Conservation (phyloP, 2,329 filamentous ascomycete species). For the Exophiala bonariae region DNA sequence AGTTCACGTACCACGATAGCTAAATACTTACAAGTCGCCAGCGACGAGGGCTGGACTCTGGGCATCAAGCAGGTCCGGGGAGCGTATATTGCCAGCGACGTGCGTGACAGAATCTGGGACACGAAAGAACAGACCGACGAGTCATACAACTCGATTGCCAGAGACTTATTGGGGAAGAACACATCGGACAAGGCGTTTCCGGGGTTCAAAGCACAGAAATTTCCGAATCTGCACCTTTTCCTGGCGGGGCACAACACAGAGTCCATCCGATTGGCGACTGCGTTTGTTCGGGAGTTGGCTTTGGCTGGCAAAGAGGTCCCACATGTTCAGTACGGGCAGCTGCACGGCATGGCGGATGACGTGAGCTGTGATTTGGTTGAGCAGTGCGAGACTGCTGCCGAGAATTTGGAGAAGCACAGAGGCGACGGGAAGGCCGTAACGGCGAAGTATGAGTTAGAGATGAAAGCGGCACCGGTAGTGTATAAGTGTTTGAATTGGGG, state of each 20-base stretch:
- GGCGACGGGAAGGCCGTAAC: background rate
- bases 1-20: slow-evolving; percentile 45
- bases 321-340: slow-evolving; percentile 66
- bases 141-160: slow-evolving; percentile 58
- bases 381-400: background rate
- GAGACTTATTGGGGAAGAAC: slow-evolving; percentile 51
- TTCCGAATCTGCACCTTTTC: slow-evolving; percentile 47
- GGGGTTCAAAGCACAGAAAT: slow-evolving; percentile 32
- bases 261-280: slow-evolving; percentile 53
- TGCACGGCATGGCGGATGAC: slow-evolving; percentile 95
- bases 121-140: slow-evolving; percentile 49
- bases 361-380: slow-evolving; percentile 61
- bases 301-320: slow-evolving; percentile 45
- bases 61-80: slow-evolving; percentile 55
- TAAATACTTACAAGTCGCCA: slow-evolving; percentile 45
- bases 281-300: slow-evolving; percentile 46
- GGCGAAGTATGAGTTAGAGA: background rate
- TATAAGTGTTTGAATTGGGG: slow-evolving; percentile 63
- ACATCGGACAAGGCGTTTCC: slow-evolving; percentile 16
- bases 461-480: slow-evolving; percentile 41
- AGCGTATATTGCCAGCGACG: slow-evolving; percentile 54
- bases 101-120: slow-evolving; percentile 46
- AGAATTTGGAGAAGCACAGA: background rate
- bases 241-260: slow-evolving; percentile 61
- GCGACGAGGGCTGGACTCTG: slow-evolving; percentile 48